Base-by-base conservation (phyloP, 805 yeast genomes). In the Ogataea paraovalis region DNA sequence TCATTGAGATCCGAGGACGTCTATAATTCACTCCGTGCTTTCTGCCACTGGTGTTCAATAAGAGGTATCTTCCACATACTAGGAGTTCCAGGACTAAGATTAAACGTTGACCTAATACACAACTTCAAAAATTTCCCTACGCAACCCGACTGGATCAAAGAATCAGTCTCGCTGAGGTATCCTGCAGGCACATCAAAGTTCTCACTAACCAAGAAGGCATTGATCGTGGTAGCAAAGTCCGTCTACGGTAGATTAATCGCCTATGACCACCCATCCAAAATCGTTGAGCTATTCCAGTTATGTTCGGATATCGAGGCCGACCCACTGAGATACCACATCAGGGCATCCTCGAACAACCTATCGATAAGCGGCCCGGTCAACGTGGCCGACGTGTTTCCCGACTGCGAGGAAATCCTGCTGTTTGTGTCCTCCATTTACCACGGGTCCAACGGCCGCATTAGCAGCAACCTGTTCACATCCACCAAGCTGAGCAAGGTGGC, bases 31-130 rank as follows among this genome's bases (percentile, higher is more conserved):
- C 59, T 78, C 28, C 70, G 78, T 48, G 73, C 78, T 30, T 76
- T 78, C 52, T 74, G 73, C 18, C 81, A 78, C 58, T 78, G 82
- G 82, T 76, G 78, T 23, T 72, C 75, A 46, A 76, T 74, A 44
- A 70, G 71, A 50, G 80, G 80, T 3, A 64, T 76, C 14, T 56
- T 78, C 32, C 64, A 69, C 53, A 69, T 67, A 50, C 55, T 78
- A 42, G 72, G 68, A 1, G 7, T 70, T 64, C 38, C 75, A 70
- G 41, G 65, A 59, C 51, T 78, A 22, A 59, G 62, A 34, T 53
- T 74, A 0, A 66, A 67, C 27, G 57, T 57, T 8, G 66, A 59
- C 12, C 53, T 70, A 25, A 52, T 51, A 9, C 52, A 52, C 21
- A 53, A 52, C n/a, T 78, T 73, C 50, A 59, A 57, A 16, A 45